Conservation (phyloP, 306 rosid species). For the Arachis stenosperma region DNA sequence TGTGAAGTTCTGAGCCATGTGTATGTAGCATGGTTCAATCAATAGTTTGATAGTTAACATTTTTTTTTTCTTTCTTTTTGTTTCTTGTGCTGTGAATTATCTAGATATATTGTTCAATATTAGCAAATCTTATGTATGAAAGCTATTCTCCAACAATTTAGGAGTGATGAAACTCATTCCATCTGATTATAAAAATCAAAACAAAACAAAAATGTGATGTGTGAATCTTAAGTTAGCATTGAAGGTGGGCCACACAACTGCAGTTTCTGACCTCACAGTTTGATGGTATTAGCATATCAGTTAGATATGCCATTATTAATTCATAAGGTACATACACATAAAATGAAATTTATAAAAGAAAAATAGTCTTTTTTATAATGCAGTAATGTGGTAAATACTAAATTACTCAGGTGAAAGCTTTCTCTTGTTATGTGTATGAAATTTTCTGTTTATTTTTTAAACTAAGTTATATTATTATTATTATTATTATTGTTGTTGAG, state of each 20-base stretch:
- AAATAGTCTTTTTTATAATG: not conserved
- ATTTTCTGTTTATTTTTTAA: not conserved
- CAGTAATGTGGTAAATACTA: constrained; percentile 1
- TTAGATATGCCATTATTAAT: constrained; percentile 1
- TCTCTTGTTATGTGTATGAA: not conserved
- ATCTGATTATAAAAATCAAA: too few species aligned
- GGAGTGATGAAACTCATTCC: too few species aligned
- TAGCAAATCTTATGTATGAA: not conserved
- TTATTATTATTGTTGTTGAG: too few species aligned
- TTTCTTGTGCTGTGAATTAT: not conserved
- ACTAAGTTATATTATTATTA: too few species aligned
- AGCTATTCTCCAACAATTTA: not conserved
- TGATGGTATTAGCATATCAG: not conserved
- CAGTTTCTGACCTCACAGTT: constrained; percentile 29
- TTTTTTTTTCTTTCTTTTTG: too few species aligned
- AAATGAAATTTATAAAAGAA: not conserved
- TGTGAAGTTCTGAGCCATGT: constrained; percentile 21
- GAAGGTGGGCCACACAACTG: constrained; percentile 34
- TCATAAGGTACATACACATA: not conserved
- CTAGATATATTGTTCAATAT: not conserved
- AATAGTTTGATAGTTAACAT: not conserved
- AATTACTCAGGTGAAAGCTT: not conserved
- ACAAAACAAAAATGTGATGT: constrained; percentile 4
- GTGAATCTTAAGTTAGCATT: constrained; percentile 1
- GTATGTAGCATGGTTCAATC: not conserved